Evolutionary conservation across 108 stramenopile species (phyloP), one percentile per base, ranked within the genome.

Genomic region (Skeletonema menzelii): DNA sequence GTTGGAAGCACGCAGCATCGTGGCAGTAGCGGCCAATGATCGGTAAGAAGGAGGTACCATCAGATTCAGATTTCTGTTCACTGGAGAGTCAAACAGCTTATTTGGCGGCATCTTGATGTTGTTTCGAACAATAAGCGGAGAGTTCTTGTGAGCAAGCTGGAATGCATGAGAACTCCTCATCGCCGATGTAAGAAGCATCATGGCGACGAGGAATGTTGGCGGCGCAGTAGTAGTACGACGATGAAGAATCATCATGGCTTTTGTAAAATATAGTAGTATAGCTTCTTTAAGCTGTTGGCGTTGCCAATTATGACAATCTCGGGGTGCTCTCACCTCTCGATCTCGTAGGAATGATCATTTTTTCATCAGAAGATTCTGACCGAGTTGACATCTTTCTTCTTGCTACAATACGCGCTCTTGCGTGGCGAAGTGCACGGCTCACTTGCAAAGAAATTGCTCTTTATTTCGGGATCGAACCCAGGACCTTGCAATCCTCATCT

Each of bases 361-460:
- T 42, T 40, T 14, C 10, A 14, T 19, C 49, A 53, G n/a, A 53
- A 53, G 49, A 53, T 53, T 53, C 49, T 53, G 49, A 53, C 49
- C n/a, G 46, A 22, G 49, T 53, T 53, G 49, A 53, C 49, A 53
- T 22, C 49, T 53, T 47, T 17, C 46, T n/a, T 53, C n/a, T n/a
- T n/a, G n/a, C n/a, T n/a, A n/a, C n/a, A n/a, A n/a, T n/a, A n/a
- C n/a, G n/a, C n/a, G n/a, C n/a, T n/a, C 22, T 53, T 24, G 22
- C 19, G 49, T 53, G 49, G 49, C n/a, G 8, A 22, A 22, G 49
- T 53, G 19, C 49, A 53, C 49, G 49, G 49, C 49, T 53, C 0
- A 15, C 15, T n/a, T 15, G 40, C 19, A 53, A 53, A 53, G 49
- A 53, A 53, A 24, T 0, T 24, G 22, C 49, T 2, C 35, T 37